Evolutionary conservation across 805 yeast species (phyloP).

Genomic region (Starmerella khaoyaiensis): DNA sequence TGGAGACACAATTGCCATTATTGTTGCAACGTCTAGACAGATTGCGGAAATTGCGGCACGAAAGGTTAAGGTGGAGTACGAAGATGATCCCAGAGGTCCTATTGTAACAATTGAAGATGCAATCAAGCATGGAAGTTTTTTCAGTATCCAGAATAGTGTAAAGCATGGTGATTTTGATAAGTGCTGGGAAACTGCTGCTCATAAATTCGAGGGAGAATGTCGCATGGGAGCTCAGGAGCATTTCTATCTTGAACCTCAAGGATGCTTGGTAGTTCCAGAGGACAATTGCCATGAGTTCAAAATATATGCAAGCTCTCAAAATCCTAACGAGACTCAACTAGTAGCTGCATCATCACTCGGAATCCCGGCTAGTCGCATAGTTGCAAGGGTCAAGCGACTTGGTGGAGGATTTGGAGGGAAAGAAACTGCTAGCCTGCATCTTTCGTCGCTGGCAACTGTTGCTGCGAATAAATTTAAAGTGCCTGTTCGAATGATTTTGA

Average conservation of each 20-base stretch:
- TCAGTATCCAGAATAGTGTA: conserved; percentile 28
- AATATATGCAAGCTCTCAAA: conserved; percentile 34
- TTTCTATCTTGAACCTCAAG: conserved; percentile 38
- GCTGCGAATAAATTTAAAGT: conserved; percentile 34
- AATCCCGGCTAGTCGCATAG: conserved; percentile 33
- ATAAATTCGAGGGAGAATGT: conserved; percentile 31
- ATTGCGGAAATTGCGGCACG: conserved; percentile 35
- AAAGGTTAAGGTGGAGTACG: conserved; percentile 33
- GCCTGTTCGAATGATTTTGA: conserved; percentile 34
- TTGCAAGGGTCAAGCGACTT: conserved; percentile 32
- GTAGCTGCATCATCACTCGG: conserved; percentile 34
- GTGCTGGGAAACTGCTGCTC: conserved; percentile 28
- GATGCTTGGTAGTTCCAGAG: conserved; percentile 33
- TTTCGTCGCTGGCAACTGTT: conserved; percentile 32
- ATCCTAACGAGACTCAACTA: conserved; percentile 36
- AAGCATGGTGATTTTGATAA: conserved; percentile 33
- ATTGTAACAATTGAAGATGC: conserved; percentile 36
- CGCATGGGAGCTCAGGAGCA: conserved; percentile 40
- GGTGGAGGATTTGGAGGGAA: conserved; percentile 44
- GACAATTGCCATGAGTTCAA: conserved; percentile 36
- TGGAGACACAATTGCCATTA: conserved; percentile 36
- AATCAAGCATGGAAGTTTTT: conserved; percentile 31
- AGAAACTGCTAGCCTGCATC: conserved; percentile 33
- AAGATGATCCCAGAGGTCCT: conserved; percentile 26
- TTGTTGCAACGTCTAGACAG: conserved; percentile 31